Conservation (phyloP, 2,329 filamentous ascomycete species). For the Orbilia oligospora region DNA sequence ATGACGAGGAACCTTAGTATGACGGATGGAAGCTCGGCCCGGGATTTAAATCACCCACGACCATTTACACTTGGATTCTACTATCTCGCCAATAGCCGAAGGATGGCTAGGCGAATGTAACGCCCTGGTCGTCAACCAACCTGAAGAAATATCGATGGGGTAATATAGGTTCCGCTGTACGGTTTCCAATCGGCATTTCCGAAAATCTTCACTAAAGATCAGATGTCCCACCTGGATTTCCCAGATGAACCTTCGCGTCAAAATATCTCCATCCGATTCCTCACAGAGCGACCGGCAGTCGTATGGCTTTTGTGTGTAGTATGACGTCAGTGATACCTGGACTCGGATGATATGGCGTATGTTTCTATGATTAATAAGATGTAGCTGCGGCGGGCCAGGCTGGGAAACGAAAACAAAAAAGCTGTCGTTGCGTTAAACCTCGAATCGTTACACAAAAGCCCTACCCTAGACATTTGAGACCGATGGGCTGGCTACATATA, state of each 20-base stretch:
- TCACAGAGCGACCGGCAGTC: not conserved
- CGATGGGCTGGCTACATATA: no score
- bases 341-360: not conserved
- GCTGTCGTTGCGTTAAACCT: not conserved
- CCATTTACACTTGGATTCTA: not conserved
- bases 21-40: conserved; percentile 1
- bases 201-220: not conserved
- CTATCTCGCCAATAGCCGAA: not conserved
- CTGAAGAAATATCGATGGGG: no score
- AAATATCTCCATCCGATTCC: not conserved
- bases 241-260: no score
- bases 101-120: not conserved
- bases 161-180: not conserved
- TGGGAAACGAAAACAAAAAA: not conserved
- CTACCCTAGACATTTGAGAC: not conserved
- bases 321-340: conserved; percentile 16
- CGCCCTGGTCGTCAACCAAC: not conserved
- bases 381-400: not conserved
- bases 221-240: not conserved
- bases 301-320: conserved; percentile 13
- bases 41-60: not conserved
- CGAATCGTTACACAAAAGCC: not conserved
- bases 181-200: not conserved
- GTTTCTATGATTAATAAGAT: conserved; percentile 1
- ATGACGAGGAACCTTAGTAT: conserved; percentile 32